phyloP scores from a whole-genome alignment of 768 basidiomycete species.

The Phylloporus sp. region DNA sequence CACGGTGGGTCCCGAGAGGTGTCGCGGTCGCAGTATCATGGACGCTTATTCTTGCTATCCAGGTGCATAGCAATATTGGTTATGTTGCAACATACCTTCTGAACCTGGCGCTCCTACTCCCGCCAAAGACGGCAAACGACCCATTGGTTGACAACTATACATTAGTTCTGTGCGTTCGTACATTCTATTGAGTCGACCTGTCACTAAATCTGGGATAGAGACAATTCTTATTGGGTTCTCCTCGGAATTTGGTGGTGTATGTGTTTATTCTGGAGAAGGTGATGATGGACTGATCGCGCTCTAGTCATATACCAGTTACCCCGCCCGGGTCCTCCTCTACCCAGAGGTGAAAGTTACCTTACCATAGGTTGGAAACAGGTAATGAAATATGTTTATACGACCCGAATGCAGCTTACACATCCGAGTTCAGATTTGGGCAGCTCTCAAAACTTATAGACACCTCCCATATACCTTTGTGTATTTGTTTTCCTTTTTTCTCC shows the following conservation, averaged over 20 bases:
- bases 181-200: neutral
- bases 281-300: neutral
- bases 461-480: constrained; percentile 83
- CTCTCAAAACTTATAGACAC: constrained; percentile 69
- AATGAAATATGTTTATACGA: neutral
- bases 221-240: constrained; percentile 74
- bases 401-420: neutral
- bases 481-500: constrained; percentile 70
- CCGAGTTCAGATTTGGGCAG: constrained; percentile 63
- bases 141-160: constrained; percentile 72
- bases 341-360: constrained; percentile 70
- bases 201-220: constrained; percentile 35
- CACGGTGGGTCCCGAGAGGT: constrained; percentile 45
- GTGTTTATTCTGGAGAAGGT: constrained; percentile 18
- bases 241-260: constrained; percentile 87
- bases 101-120: constrained; percentile 71
- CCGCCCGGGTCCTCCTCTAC: constrained; percentile 76
- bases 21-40: neutral
- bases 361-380: constrained; percentile 88
- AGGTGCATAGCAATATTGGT: constrained; percentile 78
- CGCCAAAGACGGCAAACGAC: constrained; percentile 39
- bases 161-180: constrained; percentile 55
- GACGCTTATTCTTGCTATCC: neutral
- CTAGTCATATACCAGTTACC: constrained; percentile 80
- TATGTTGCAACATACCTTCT: constrained; percentile 62